Base-by-base conservation (phyloP, 768 basidiomycete genomes). In the Butyriboletus loyo region DNA sequence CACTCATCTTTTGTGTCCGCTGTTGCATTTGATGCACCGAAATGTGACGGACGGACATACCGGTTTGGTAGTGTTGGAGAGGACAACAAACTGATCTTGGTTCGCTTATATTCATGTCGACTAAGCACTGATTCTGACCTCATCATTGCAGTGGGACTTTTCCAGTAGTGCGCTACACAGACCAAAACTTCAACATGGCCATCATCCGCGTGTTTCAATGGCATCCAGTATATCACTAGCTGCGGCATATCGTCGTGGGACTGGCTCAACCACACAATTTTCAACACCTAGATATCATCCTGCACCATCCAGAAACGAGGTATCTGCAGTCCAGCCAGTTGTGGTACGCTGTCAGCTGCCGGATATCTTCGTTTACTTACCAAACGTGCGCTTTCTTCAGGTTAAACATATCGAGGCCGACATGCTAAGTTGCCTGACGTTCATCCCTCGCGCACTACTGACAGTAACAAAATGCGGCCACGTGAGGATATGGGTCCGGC, bases 51-150 rank as follows among this genome's bases (percentile, higher is more conserved):
- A 27, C 79, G 94, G 31, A 92, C 92, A 37, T 96, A 98, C 64
- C 82, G 96, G 8, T 98, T 99, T 63, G 93, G 89, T 2, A 95
- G 92, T 63, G 92, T 98, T 3, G 97, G 94, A 17, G 96, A 98
- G 68, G 97, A 99, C 62, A 97, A 95, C 66, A 95, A 95, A 66
- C 64, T 99, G 5, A 89, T 97, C 39, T 65, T 98, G 58, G 94
- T 94, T 66, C 49, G 82, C 68, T 19, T 46, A 22, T 50, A 17
- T 52, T 6, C 28, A 30, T 46, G 28, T 43, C 27, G 39, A 45
- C 19, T 22, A 24, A 28, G 15, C 9, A n/a, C 39, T 22, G 21
- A 31, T 56, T n/a, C 36, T 41, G n/a, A 58, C 11, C 15, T 30
- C 21, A 31, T 25, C 32, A 19, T 44, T 28, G 32, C 58, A 93